Percentiles rank a stretch among this genome's conserved stretches.
These are phyloP conservation scores for Neonectria magnoliae DNA, from an alignment of 2,329 filamentous ascomycete species.

Conservation along the genomic window DNA sequence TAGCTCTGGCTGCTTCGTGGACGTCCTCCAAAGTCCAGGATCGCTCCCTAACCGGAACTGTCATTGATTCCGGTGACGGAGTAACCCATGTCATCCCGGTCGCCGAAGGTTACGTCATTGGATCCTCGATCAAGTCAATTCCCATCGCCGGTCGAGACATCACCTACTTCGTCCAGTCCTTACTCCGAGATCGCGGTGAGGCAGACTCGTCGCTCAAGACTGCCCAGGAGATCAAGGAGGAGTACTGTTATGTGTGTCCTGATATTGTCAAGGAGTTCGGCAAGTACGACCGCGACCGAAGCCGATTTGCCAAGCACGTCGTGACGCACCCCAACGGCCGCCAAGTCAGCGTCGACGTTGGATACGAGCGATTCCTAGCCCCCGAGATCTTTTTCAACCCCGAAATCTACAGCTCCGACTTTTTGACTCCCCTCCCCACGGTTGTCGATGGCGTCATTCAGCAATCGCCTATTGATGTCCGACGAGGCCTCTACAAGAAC, in stretches of 20 bases:
- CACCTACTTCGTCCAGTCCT: conserved; percentile 97
- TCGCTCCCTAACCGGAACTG: conserved; percentile 93
- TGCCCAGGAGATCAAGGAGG: conserved; percentile 97
- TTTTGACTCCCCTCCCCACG: conserved; percentile 91
- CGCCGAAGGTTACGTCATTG: conserved; percentile 98
- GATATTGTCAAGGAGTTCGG: conserved; percentile 99
- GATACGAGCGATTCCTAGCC: conserved; percentile 96
- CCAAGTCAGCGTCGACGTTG: conserved; percentile 87
- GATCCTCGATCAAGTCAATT: conserved; percentile 98
- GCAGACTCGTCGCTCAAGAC: conserved; percentile 97
- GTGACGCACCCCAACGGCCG: conserved; percentile 88
- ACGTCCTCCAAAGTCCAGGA: conserved; percentile 98
- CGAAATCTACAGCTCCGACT: conserved; percentile 99
- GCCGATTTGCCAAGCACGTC: conserved; percentile 89
- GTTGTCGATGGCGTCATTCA: conserved; percentile 98
- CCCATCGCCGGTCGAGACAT: conserved; percentile 98
- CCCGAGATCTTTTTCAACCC: conserved; percentile 99
- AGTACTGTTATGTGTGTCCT: conserved; percentile 97
- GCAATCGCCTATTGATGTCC: conserved; percentile 96
- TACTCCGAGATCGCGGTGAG: conserved; percentile 95
- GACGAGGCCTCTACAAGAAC: conserved; percentile 98
- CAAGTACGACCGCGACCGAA: conserved; percentile 91
- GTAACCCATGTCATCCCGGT: conserved; percentile 99
- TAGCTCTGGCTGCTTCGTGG: conserved; percentile 97
- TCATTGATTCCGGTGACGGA: conserved; percentile 98